A percentile compares a stretch with the other conserved stretches of the same genome.
These are phyloP conservation scores for Amanita pallidorosea DNA, from an alignment of 768 basidiomycete species.

Conservation along the genomic window DNA sequence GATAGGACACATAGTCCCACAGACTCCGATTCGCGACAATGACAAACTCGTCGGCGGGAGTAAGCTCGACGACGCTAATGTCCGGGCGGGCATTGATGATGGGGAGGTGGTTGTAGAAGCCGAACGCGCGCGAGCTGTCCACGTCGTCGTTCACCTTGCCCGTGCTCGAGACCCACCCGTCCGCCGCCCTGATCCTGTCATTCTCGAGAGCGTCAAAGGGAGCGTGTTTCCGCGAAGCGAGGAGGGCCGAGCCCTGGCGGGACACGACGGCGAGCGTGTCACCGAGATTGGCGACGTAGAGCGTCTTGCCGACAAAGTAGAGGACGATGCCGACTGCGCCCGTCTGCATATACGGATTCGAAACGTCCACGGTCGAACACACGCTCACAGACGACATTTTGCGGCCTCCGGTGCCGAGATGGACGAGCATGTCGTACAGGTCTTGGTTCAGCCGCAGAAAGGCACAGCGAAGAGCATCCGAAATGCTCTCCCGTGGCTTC, in stretches of 20 bases:
- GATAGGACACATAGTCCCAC: slow-evolving; percentile 91
- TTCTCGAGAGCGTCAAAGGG: slow-evolving; percentile 85
- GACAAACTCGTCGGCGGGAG: slow-evolving; percentile 87
- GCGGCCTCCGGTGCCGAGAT: slow-evolving; percentile 19
- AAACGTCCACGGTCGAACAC: slow-evolving; percentile 13
- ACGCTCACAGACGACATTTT: slow-evolving; percentile 66
- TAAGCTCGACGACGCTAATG: slow-evolving; percentile 55
- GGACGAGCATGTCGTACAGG: slow-evolving; percentile 47
- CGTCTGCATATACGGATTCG: slow-evolving; percentile 42
- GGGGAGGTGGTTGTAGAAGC: slow-evolving; percentile 83
- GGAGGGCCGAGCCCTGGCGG: slow-evolving; percentile 56
- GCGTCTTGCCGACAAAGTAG: slow-evolving; percentile 67
- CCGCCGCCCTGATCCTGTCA: slow-evolving; percentile 77
- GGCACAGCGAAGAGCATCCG: slow-evolving; percentile 75
- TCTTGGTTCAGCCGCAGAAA: slow-evolving; percentile 83
- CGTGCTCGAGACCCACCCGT: slow-evolving; percentile 89
- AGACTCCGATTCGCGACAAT: slow-evolving; percentile 89
- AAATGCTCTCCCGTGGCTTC: slow-evolving; percentile 39
- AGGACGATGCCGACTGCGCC: slow-evolving; percentile 84
- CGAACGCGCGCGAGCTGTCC: slow-evolving; percentile 88
- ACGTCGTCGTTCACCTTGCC: slow-evolving; percentile 89
- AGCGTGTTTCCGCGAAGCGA: slow-evolving; percentile 75
- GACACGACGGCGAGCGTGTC: slow-evolving; percentile 84
- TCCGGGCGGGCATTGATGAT: slow-evolving; percentile 86
- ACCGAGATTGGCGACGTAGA: slow-evolving; percentile 88